A percentile compares a stretch with the other conserved stretches of the same genome.
These are phyloP conservation scores for Peribolospora kevripleyi DNA, from an alignment of 768 basidiomycete species.

Conservation along the genomic window DNA sequence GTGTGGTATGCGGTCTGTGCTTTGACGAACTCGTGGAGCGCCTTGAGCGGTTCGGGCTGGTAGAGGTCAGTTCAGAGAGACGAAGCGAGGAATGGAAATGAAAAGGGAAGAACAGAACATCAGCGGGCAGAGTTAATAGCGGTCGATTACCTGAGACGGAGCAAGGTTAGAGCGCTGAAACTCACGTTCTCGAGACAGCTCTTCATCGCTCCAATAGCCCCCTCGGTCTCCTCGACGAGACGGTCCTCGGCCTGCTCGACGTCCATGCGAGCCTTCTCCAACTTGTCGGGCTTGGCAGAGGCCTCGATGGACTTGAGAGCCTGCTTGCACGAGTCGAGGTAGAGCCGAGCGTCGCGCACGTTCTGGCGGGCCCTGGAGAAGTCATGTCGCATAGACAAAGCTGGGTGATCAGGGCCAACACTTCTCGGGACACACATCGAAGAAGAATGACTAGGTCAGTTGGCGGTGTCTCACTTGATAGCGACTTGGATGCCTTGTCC, in stretches of 20 bases:
- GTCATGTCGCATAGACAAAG: neutral
- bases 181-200: slow-evolving; percentile 63
- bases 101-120: neutral
- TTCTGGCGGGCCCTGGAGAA: slow-evolving; percentile 8
- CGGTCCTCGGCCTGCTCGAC: slow-evolving; percentile 41
- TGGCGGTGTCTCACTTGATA: neutral
- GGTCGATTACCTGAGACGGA: neutral
- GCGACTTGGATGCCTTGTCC: neutral
- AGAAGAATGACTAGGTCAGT: neutral
- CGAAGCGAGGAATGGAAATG: neutral
- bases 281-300: slow-evolving; percentile 26
- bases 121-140: neutral
- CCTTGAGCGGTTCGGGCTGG: slow-evolving; percentile 87
- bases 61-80: neutral
- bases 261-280: slow-evolving; percentile 53
- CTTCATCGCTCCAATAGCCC: slow-evolving; percentile 90
- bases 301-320: slow-evolving; percentile 55
- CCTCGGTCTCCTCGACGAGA: slow-evolving; percentile 91
- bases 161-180: slow-evolving; percentile 3
- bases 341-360: slow-evolving; percentile 47
- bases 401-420: neutral
- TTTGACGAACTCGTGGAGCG: slow-evolving; percentile 72
- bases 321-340: slow-evolving; percentile 78
- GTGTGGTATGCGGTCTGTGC: slow-evolving; percentile 35
- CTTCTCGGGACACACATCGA: neutral